Evolutionary conservation across 2,329 filamentous ascomycete genomes (phyloP).

Genomic region (Paraphaeosphaeria sporulosa): DNA sequence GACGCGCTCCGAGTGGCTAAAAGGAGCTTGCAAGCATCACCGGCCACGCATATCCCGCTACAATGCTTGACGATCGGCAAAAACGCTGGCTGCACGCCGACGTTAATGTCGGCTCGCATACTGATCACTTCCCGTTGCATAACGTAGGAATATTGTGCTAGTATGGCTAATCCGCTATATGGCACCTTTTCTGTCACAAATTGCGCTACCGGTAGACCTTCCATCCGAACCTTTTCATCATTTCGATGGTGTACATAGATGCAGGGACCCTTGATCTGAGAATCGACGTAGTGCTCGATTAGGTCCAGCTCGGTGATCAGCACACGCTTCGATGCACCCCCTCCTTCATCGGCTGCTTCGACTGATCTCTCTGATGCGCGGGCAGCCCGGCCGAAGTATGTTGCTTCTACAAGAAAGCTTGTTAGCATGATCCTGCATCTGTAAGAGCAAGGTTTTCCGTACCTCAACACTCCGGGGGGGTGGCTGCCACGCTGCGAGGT

Average conservation of each 20-base stretch:
- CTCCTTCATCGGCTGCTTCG: conserved; percentile 54
- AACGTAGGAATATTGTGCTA: not conserved
- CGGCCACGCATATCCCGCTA: too few species aligned
- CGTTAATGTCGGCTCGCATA: not conserved
- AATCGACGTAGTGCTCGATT: not conserved
- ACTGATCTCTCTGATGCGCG: conserved; percentile 54
- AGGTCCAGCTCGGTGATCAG: conserved; percentile 28
- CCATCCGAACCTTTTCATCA: not conserved
- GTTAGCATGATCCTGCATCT: conserved; percentile 1
- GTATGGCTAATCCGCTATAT: not conserved
- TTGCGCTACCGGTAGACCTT: not conserved
- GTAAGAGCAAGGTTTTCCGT: not conserved
- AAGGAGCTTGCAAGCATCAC: not conserved
- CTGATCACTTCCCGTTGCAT: not conserved
- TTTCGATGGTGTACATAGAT: not conserved
- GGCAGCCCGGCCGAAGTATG: conserved; percentile 48
- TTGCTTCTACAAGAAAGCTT: conserved; percentile 38
- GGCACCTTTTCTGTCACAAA: not conserved
- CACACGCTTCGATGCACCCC: conserved; percentile 60
- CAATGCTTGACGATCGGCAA: not conserved
- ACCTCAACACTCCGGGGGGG: conserved; percentile 48
- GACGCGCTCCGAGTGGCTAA: conserved; percentile 10
- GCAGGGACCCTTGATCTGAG: not conserved
- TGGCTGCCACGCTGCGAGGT: conserved; percentile 60
- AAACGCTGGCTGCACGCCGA: not conserved